Percentiles rank a stretch among this genome's conserved stretches.
Evolutionary conservation across 192 early-diverging fungal species (phyloP).

Genomic region (Lunasporangiospora selenospora): DNA sequence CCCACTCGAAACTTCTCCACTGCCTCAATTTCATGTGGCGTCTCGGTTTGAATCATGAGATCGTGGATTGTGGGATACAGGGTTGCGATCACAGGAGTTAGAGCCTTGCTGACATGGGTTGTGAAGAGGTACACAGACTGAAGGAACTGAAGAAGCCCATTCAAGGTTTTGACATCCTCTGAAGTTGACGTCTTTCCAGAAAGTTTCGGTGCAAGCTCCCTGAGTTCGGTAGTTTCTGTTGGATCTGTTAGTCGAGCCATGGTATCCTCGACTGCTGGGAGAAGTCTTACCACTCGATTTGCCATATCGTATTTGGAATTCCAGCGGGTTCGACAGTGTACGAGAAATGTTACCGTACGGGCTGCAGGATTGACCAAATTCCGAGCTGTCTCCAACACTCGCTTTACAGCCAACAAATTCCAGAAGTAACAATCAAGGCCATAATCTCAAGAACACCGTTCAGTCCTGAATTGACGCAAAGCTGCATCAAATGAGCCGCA

Average conservation of each 20-base stretch:
- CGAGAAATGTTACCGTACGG: background rate
- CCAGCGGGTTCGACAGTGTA: background rate
- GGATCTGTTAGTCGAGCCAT: no score
- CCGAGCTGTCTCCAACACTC: no score
- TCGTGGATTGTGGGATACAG: constrained; percentile 1
- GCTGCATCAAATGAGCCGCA: background rate
- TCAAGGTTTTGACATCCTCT: no score
- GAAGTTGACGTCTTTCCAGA: no score
- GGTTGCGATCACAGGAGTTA: background rate
- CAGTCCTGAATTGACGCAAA: background rate
- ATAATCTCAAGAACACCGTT: background rate
- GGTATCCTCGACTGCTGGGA: background rate
- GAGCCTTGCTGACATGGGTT: background rate
- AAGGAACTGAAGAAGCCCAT: background rate
- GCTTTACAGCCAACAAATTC: no score
- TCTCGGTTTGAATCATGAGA: background rate
- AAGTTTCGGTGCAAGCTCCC: no score
- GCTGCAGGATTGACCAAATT: background rate
- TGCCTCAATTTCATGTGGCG: background rate
- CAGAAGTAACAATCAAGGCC: background rate
- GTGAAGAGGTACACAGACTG: background rate
- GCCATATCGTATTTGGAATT: constrained; percentile 6
- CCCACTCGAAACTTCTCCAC: background rate
- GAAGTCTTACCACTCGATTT: background rate
- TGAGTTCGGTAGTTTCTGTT: no score